Evolutionary conservation across 192 early-diverging fungal species (phyloP), one percentile per base, ranked within the genome.

Genomic region (Allomyces javanicus): DNA sequence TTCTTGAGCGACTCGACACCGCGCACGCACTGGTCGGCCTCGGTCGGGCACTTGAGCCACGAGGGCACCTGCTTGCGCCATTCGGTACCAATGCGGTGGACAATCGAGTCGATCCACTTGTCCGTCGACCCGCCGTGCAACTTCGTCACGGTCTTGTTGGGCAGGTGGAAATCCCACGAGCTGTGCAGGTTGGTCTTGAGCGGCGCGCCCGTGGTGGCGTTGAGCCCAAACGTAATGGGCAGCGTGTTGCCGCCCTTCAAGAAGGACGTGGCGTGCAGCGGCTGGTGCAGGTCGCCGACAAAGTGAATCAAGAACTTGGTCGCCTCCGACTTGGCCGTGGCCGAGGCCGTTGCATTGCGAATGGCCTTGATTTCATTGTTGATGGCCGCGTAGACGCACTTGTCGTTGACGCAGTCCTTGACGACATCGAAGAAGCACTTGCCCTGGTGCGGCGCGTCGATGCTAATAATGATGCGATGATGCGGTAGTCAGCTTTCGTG

Each of bases 251-350:
- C 71, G 23, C 71, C 74, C 6, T 63, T 65, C 22, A 24, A 63
- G 24, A 62, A 66, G 3, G 68, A 76, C 55, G 71, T 70, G 67
- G 69, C 3, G 55, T 79, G 77, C 25, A 79, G 65, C 19, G 77
- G 77, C 61, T 77, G 72, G 62, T 76, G 75, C 23, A 79, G 68
- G 68, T 79, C 77, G 11, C 77, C 77, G 55, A 77, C 64, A 62
- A 77, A 79, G 45, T 79, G 77, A 9, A 73, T 67, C 50, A 79
- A 69, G 67, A 79, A 76, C 67, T 45, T 72, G 63, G 77, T 43
- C 19, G 76, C 75, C 7, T 74, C 73, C 17, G 50, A 58, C 17
- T 58, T 58, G 50, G 50, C 17, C 17, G 12, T 58, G 50, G 50
- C 50, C 21, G 50, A 58, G 17, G 50, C 50, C 0, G 21, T 14